Percentiles rank a stretch among this genome's conserved stretches.
Conservation (phyloP, 164 flowering plant genomes). For the Vitis riparia region DNA sequence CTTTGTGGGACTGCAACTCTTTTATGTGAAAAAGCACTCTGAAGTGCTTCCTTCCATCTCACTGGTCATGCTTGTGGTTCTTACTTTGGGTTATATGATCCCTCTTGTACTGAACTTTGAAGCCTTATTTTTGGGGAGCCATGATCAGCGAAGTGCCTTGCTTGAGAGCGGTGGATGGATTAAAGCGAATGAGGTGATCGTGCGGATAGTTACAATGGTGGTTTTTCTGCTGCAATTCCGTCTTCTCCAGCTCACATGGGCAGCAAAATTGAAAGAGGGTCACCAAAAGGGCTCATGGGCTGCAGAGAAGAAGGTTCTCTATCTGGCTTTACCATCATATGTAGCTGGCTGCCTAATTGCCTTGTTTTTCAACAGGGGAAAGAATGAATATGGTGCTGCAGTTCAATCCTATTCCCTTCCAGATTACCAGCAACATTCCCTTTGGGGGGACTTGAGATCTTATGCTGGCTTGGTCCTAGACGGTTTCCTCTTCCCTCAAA, state of each 20-base stretch:
- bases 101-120: not conserved
- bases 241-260: not conserved
- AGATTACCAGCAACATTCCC: not conserved
- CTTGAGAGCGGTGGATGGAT: not conserved
- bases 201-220: not conserved
- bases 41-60: not conserved
- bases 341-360: not conserved
- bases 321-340: not conserved
- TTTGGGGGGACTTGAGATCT: not conserved
- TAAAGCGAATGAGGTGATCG: not conserved
- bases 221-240: not conserved
- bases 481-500: not conserved
- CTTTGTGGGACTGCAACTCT: not conserved
- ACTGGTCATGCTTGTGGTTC: not conserved
- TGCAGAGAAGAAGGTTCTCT: not conserved
- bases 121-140: not conserved
- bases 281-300: not conserved
- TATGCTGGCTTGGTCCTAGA: not conserved
- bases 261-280: not conserved
- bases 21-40: not conserved
- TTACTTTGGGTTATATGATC: not conserved
- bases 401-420: not conserved
- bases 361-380: not conserved
- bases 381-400: not conserved
- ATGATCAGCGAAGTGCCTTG: not conserved